Evolutionary conservation across 768 basidiomycete genomes (phyloP), one percentile per base, ranked within the genome.

Genomic region (Suillus bovinus): DNA sequence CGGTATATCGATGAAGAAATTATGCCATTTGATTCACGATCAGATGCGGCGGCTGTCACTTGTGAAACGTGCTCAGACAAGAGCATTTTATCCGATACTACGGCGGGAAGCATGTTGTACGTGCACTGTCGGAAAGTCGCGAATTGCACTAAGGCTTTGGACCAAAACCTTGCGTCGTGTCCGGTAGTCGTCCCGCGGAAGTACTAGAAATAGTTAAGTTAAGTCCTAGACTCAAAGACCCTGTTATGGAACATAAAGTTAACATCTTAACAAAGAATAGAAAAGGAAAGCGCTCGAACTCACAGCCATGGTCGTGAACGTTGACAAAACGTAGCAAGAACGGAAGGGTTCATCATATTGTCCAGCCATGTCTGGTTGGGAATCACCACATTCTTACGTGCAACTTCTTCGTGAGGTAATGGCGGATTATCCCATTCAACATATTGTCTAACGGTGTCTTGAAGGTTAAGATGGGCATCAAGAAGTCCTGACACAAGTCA

Each of bases 121-220:
- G 24, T 56, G 38, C 17, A 8, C 10, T 20, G 36, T 10, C 13
- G 14, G 29, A 11, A 31, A 31, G 29, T 52, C 50, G 20, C 11
- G 31, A 31, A 52, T 52, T 52, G 50, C 31, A 33, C 50, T 52
- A 52, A 52, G 50, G 50, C 54, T 55, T 34, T 24, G 54, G 14
- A 10, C 16, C 36, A 55, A 55, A 38, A 24, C 10, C 38, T 56
- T 38, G 22, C 36, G 10, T 56, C 24, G 10, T 39, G 36, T 39
- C 38, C 22, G 29, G 17, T 20, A 11, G 20, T 52, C 50, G 46
- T 47, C 46, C 46, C 53, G 39, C 55, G 36, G 17, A 39, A 38
- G 36, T 22, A 39, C 24, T 56, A 8, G 22, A 55, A 55, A 56
- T 56, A 38, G 22, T 10, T 27, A 27, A 24, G 53, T 14, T 5